Conservation (phyloP, 768 basidiomycete species). For the Podaxis rugospora region DNA sequence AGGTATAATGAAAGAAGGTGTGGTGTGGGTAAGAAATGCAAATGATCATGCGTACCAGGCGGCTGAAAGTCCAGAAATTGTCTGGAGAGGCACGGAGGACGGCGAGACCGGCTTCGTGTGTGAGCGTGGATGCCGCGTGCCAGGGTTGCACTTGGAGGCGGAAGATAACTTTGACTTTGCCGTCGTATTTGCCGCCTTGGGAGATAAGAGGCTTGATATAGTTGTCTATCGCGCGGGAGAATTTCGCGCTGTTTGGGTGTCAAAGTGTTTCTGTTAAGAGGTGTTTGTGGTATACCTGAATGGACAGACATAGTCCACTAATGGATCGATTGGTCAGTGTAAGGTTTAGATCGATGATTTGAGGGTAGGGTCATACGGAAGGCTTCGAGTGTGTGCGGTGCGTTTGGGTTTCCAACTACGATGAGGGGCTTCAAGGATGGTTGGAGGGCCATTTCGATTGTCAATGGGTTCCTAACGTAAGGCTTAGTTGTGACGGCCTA, state of each 20-base stretch:
- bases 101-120: conserved; percentile 80
- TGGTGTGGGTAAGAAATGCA: neutral
- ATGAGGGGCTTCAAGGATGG: conserved; percentile 65
- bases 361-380: conserved; percentile 47
- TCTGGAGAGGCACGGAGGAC: conserved; percentile 68
- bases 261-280: neutral
- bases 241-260: conserved; percentile 45
- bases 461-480: neutral
- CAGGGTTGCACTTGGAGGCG: conserved; percentile 75
- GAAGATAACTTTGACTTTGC: conserved; percentile 71
- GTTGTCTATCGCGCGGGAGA: conserved; percentile 53
- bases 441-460: conserved; percentile 64
- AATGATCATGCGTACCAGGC: conserved; percentile 39
- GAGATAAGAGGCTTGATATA: conserved; percentile 58
- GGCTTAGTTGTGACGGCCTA: neutral
- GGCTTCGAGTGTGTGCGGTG: conserved; percentile 78
- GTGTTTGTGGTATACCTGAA: conserved; percentile 47
- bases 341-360: neutral
- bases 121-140: conserved; percentile 72
- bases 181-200: conserved; percentile 57
- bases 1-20: neutral
- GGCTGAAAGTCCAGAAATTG: conserved; percentile 77
- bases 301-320: conserved; percentile 87
- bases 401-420: conserved; percentile 51
- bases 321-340: neutral